phyloP scores from a whole-genome alignment of 768 basidiomycete species.

The Lactarius hengduanensis region DNA sequence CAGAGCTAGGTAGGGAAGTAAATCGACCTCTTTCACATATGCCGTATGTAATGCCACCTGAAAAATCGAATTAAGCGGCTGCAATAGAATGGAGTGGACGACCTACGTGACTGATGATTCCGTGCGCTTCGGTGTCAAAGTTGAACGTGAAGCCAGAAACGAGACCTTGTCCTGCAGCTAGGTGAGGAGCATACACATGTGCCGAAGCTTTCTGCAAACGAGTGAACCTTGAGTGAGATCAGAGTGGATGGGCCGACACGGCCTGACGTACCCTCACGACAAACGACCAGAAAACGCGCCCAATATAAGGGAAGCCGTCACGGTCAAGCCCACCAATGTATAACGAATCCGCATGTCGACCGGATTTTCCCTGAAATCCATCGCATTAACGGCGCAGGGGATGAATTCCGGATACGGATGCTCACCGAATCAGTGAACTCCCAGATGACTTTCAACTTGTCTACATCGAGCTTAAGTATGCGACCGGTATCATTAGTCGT shows the following conservation, averaged over 20 bases:
- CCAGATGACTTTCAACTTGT: slow-evolving; percentile 47
- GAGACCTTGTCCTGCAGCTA: slow-evolving; percentile 46
- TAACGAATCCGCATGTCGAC: slow-evolving; percentile 45
- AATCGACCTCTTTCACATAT: slow-evolving; percentile 39
- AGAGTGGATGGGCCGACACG: background rate
- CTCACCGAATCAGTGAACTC: slow-evolving; percentile 58
- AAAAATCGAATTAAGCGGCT: background rate
- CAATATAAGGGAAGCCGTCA: slow-evolving; percentile 53
- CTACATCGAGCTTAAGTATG: slow-evolving; percentile 51
- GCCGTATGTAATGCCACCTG: slow-evolving; percentile 56
- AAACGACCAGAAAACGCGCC: slow-evolving; percentile 68
- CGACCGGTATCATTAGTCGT: slow-evolving; percentile 54
- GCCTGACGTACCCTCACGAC: slow-evolving; percentile 45
- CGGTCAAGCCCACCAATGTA: slow-evolving; percentile 58
- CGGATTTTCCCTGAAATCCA: slow-evolving; percentile 40
- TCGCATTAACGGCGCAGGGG: background rate
- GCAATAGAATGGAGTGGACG: slow-evolving; percentile 8
- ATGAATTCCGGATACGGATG: background rate
- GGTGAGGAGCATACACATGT: slow-evolving; percentile 52
- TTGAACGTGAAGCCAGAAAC: slow-evolving; percentile 55
- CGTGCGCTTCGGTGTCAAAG: slow-evolving; percentile 65
- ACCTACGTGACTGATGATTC: slow-evolving; percentile 65
- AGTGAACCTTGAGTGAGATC: slow-evolving; percentile 12
- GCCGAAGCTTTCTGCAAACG: slow-evolving; percentile 49
- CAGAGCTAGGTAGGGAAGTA: slow-evolving; percentile 48